phyloP scores from a whole-genome alignment of 1,284 basidiomycete species.

The Fomitiporia mediterranea region DNA sequence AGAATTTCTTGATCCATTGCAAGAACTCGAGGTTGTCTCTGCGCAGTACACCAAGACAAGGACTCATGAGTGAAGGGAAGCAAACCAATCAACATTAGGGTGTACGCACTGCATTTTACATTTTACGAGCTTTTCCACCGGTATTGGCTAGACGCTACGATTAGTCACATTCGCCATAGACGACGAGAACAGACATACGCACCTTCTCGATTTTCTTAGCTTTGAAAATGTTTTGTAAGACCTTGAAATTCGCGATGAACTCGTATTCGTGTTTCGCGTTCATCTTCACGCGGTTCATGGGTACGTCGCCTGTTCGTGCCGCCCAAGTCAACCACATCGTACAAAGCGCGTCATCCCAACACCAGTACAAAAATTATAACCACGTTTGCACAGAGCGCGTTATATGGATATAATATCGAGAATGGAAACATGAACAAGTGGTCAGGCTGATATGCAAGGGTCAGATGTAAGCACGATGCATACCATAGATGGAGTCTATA shows the following conservation, averaged over 20 bases:
- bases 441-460: too few relatives aligned
- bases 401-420: too few relatives aligned
- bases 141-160: slow-evolving; percentile 68
- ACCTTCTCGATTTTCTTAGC: slow-evolving; percentile 91
- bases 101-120: slow-evolving; percentile 96
- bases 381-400: too few relatives aligned
- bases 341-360: not conserved
- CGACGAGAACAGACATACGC: slow-evolving; percentile 26
- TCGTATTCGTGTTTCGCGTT: slow-evolving; percentile 95
- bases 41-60: slow-evolving; percentile 9
- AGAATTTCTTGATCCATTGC: slow-evolving; percentile 96
- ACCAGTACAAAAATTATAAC: too few relatives aligned
- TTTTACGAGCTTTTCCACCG: slow-evolving; percentile 88
- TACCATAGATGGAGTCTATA: slow-evolving; percentile 90
- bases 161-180: not conserved
- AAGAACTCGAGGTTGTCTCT: slow-evolving; percentile 98
- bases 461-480: slow-evolving; percentile 27
- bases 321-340: not conserved
- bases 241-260: slow-evolving; percentile 92
- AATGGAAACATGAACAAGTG: too few relatives aligned
- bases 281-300: slow-evolving; percentile 88
- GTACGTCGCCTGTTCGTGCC: slow-evolving; percentile 62
- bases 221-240: slow-evolving; percentile 88
- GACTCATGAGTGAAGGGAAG: not conserved
- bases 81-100: not conserved